Base-by-base conservation (phyloP, 768 basidiomycete genomes). In the Suillus brevipes region DNA sequence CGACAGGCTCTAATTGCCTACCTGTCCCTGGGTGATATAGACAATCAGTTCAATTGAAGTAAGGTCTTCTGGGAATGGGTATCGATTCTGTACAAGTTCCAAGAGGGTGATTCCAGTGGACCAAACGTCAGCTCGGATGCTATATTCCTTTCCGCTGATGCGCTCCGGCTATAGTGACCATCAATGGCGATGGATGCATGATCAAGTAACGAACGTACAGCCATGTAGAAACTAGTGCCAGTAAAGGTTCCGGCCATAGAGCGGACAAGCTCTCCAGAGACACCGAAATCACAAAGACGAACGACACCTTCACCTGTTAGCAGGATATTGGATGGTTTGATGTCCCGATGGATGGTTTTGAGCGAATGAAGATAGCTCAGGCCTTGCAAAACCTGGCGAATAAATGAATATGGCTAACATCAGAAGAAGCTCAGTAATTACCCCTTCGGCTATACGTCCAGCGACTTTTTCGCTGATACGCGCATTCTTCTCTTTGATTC, bases 221-320 rank as follows among this genome's bases (percentile, higher is more conserved):
- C 96, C 97, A 99, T 99, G 79, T 99, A 99, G 69, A 93, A 91
- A 74, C 95, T 95, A 52, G 97, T 99, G 8, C 97, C 97, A 1
- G 97, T 99, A 74, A 98, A 99, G 1, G 97, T 99, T 62, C 92
- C 93, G 18, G 97, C 97, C 67, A 92, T 78, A 60, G 92, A 94
- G 72, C 91, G 88, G 70, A 98, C 89, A 28, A 99, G 84, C 78
- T 97, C 94, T 49, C 97, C 97, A 34, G 97, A 98, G 23, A 99
- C 97, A 38, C 97, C 97, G 73, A 99, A 99, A 78, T 99, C 97
- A 75, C 86, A 89, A 4, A 99, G 83, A 76, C 95, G 97, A 73
- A 99, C 89, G 56, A 94, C 78, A 37, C 97, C 97, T 72, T 94
- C 89, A 56, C 86, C 85, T 43, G 95, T 94, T 65, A 99, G 82